Evolutionary conservation across 768 basidiomycete genomes (phyloP).

Genomic region (Rickenella mellea): DNA sequence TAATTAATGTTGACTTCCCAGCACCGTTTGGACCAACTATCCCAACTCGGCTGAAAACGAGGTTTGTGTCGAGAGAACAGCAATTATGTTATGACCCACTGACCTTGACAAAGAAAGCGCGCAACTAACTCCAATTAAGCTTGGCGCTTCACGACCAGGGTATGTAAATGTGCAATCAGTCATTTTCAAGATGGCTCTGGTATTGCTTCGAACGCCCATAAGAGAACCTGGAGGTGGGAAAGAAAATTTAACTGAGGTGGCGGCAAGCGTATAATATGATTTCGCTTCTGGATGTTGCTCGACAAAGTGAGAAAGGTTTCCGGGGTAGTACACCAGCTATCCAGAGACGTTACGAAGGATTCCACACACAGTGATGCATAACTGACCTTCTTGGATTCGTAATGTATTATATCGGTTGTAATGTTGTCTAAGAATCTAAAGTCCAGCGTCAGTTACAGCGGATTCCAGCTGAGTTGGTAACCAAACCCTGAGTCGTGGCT

Average conservation of each 20-base stretch:
- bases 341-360: background rate
- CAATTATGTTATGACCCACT: conserved; percentile 9
- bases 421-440: conserved; percentile 86
- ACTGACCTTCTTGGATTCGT: conserved; percentile 81
- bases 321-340: conserved; percentile 87
- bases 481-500: conserved; percentile 92
- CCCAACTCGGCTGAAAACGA: conserved; percentile 66
- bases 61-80: background rate
- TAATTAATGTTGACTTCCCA: conserved; percentile 93
- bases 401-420: conserved; percentile 95
- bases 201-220: conserved; percentile 95
- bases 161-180: conserved; percentile 90
- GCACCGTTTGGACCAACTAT: conserved; percentile 91
- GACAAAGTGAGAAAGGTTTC: conserved; percentile 87
- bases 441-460: conserved; percentile 5
- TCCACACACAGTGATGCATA: conserved; percentile 9
- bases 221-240: conserved; percentile 94
- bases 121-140: conserved; percentile 81
- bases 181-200: conserved; percentile 91
- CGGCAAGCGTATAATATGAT: conserved; percentile 94
- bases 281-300: conserved; percentile 85
- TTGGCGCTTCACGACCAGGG: conserved; percentile 72
- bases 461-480: background rate
- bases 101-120: conserved; percentile 88
- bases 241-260: conserved; percentile 87